Percentiles rank a stretch among this genome's conserved stretches.
phyloP scores from a whole-genome alignment of 768 basidiomycete species.

The Amyloporia xantha region DNA sequence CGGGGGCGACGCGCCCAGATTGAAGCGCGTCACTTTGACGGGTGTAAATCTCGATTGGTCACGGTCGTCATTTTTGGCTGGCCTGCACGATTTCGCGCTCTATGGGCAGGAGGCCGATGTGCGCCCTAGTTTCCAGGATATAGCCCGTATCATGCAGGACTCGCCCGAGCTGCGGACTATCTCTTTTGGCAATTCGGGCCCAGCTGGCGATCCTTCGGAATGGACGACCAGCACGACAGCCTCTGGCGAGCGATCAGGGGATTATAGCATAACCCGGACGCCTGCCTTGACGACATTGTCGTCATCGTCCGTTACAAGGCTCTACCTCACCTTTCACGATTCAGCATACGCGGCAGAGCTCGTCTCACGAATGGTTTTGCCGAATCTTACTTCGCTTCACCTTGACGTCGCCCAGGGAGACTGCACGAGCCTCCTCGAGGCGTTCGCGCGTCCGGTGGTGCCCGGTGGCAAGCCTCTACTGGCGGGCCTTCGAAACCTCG shows the following conservation, averaged over 20 bases:
- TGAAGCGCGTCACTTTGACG: slow-evolving; percentile 47
- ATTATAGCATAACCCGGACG: slow-evolving; percentile 7
- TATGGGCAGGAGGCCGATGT: slow-evolving; percentile 58
- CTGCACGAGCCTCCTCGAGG: slow-evolving; percentile 40
- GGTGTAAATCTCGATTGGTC: slow-evolving; percentile 70
- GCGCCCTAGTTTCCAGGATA: slow-evolving; percentile 50
- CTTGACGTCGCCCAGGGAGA: slow-evolving; percentile 54
- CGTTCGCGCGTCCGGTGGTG: slow-evolving; percentile 34
- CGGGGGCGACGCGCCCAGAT: slow-evolving; percentile 43
- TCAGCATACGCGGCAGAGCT: slow-evolving; percentile 27
- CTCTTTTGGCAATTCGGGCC: slow-evolving; percentile 51
- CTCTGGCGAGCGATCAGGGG: neutral
- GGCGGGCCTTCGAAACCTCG: slow-evolving; percentile 42
- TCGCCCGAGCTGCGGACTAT: slow-evolving; percentile 52
- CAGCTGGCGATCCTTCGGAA: slow-evolving; percentile 33
- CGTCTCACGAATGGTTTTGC: slow-evolving; percentile 27
- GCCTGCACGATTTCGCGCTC: slow-evolving; percentile 47
- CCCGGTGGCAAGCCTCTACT: slow-evolving; percentile 37
- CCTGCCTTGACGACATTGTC: slow-evolving; percentile 17
- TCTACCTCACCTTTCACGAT: slow-evolving; percentile 27
- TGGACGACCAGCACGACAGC: slow-evolving; percentile 25
- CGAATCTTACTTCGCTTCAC: slow-evolving; percentile 30
- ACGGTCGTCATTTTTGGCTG: slow-evolving; percentile 34
- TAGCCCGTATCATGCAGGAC: slow-evolving; percentile 42
- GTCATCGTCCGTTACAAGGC: slow-evolving; percentile 24